Evolutionary conservation across 306 rosid genomes (phyloP).

Genomic region (Calophaca sinica): DNA sequence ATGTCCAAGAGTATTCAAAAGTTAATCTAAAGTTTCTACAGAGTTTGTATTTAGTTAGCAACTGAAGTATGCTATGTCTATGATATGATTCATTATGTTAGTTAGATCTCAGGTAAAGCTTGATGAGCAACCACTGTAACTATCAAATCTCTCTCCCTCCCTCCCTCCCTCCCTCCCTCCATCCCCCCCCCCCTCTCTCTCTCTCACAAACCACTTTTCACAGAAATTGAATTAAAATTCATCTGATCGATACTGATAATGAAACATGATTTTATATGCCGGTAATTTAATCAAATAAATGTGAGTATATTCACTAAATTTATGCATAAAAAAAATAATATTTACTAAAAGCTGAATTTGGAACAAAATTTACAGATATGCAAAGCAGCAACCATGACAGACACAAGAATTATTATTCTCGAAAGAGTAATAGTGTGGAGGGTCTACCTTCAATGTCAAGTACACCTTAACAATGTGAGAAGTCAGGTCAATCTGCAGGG

Average conservation of each 20-base stretch:
- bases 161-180: too few species aligned
- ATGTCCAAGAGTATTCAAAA: background rate
- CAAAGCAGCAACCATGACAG: constrained; percentile 20
- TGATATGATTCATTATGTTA: background rate
- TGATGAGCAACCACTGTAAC: background rate
- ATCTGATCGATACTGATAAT: background rate
- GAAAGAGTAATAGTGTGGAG: constrained; percentile 35
- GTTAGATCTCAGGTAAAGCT: background rate
- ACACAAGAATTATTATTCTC: constrained; percentile 2
- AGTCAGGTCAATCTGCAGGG: constrained; percentile 85
- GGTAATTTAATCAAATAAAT: constrained; percentile 17
- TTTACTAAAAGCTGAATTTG: background rate
- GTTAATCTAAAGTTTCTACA: background rate
- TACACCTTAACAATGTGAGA: constrained; percentile 87
- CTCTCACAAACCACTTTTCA: constrained; percentile 9
- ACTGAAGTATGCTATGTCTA: background rate
- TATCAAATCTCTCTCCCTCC: background rate
- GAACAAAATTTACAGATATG: constrained; percentile 21
- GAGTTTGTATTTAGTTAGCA: background rate
- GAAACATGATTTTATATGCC: constrained; percentile 19
- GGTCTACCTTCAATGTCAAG: constrained; percentile 84
- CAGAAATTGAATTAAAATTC: background rate
- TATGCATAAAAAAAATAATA: constrained; percentile 15
- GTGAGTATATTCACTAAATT: background rate
- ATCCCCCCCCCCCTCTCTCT: background rate